Evolutionary conservation across 2,329 filamentous ascomycete genomes (phyloP), one percentile per base, ranked within the genome.

Genomic region (Alternaria consortialis): DNA sequence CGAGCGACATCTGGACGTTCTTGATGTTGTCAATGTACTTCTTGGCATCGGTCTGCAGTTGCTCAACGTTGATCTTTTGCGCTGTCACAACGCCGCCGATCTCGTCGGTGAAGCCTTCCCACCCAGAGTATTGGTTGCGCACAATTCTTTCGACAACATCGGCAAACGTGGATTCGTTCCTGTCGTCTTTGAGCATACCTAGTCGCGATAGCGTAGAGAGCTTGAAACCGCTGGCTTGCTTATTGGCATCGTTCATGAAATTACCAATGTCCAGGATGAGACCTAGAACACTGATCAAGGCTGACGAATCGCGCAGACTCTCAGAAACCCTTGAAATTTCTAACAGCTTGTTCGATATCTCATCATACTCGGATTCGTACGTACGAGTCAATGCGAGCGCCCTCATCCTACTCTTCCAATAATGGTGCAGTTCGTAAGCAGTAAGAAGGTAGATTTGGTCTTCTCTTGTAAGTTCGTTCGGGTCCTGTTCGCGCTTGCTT

Each of bases 161-260:
- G 58, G 94, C 93, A 75, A 99, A 91, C 0, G 93, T 97, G 1
- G 93, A 94, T 79, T 98, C 91, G 79, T 99, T 99, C 86, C 97
- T 97, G 83, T 97, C 93, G 76, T 99, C 95, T 82, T 99, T 99
- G 75, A 98, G 92, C 94, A 99, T 98, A 63, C 91, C 94, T 56
- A 99, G 84, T 56, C 95, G 89, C 29, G 92, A 92, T 50, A 99
- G 88, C 6, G 95, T 97, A 75, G 93, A 95, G 13, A 99, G 88
- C 83, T 99, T 99, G 89, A 99, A 99, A 64, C 95, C 95, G 59
- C 91, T 92, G 4, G 95, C 95, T 81, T 98, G 95, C 83, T 99
- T 99, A 82, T 97, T 98, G 56, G 94, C 91, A 77, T 98, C 95
- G 84, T 99, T 99, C 95, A 99, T 99, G 85, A 97, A 99, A 80